A percentile compares a stretch with the other conserved stretches of the same genome.
These are phyloP conservation scores for Sabuloglossum arenarium DNA, from an alignment of 495 filamentous ascomycete species.

Conservation along the genomic window DNA sequence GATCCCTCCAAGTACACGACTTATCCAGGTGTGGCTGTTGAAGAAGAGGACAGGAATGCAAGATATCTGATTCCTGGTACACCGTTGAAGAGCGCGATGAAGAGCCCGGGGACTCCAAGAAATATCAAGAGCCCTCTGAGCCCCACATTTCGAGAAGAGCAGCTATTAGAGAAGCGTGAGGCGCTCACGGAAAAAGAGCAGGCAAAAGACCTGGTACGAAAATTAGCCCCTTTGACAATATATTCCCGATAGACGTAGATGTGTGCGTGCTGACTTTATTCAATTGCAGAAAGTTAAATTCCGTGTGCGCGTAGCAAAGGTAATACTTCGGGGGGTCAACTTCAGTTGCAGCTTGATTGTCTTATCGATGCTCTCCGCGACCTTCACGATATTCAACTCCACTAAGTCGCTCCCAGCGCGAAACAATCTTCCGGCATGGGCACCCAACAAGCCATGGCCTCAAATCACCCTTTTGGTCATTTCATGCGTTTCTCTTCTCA, in stretches of 20 bases:
- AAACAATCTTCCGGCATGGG: slow-evolving; percentile 70
- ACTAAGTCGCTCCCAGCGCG: slow-evolving; percentile 52
- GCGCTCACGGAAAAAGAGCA: slow-evolving; percentile 59
- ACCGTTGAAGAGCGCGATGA: slow-evolving; percentile 71
- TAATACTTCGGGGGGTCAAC: slow-evolving; percentile 79
- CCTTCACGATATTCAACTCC: slow-evolving; percentile 74
- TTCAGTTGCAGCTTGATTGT: slow-evolving; percentile 94
- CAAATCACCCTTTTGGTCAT: slow-evolving; percentile 65
- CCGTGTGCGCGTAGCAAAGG: slow-evolving; percentile 82
- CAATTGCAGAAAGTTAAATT: slow-evolving; percentile 63
- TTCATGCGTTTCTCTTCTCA: slow-evolving; percentile 54
- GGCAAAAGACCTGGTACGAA: slow-evolving; percentile 60
- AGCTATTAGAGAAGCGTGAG: slow-evolving; percentile 63
- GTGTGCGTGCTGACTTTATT: background rate
- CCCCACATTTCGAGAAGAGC: slow-evolving; percentile 75
- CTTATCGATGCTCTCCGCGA: slow-evolving; percentile 63
- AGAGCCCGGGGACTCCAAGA: slow-evolving; percentile 56
- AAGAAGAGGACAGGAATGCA: slow-evolving; percentile 21
- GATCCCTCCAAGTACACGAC: slow-evolving; percentile 28
- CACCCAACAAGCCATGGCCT: slow-evolving; percentile 65
- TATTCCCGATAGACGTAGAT: background rate
- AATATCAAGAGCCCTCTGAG: slow-evolving; percentile 48
- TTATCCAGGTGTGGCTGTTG: slow-evolving; percentile 21
- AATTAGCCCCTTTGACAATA: background rate
- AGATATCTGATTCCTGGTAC: slow-evolving; percentile 41